Base-by-base conservation (phyloP, 768 basidiomycete genomes). In the Hericium coralloides region DNA sequence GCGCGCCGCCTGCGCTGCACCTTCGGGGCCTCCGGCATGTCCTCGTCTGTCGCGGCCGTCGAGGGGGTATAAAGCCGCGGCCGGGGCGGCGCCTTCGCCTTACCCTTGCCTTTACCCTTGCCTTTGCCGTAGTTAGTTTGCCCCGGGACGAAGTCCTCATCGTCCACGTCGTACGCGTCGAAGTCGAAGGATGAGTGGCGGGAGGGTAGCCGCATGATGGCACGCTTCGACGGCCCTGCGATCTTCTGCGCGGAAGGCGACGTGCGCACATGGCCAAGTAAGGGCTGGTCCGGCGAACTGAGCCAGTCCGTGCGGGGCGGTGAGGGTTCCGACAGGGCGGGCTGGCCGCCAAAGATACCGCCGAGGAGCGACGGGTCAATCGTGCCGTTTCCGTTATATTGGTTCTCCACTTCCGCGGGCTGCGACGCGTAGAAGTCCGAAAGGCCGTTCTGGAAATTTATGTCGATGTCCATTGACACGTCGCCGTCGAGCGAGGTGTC, bases 281-380 rank as follows among this genome's bases (percentile, higher is more conserved):
- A 23, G 12, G 48, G 12, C n/a, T 45, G 17, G 49, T n/a, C n/a
- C 9, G 49, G 49, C 49, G 15, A 10, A 15, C 15, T 17, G 18
- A 49, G 12, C n/a, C 4, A 12, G 2, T 49, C 23, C 48, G 12
- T 20, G 15, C 4, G 18, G 15, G 49, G 26, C 49, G 26, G 49
- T 15, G 26, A 31, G 8, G 49, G 49, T 17, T 23, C 22, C 4
- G 23, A 2, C 12, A 20, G 4, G 20, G 5, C 41, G 3, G 41
- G 41, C 15, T 20, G 20, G 41, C 20, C 41, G 49, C 23, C 23
- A 23, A 49, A 23, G 18, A 49, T 26, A 15, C 58, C 49, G 20
- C 55, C 53, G 6, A 62, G 60, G 2, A 62, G 36, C 3, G 60
- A 56, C 1, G 60, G 60, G 38, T 57, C 58, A 20, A 62, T 62